Evolutionary conservation across 805 yeast species (phyloP), one percentile per base, ranked within the genome.

Genomic region (Cyberlindnera euphorbiae): DNA sequence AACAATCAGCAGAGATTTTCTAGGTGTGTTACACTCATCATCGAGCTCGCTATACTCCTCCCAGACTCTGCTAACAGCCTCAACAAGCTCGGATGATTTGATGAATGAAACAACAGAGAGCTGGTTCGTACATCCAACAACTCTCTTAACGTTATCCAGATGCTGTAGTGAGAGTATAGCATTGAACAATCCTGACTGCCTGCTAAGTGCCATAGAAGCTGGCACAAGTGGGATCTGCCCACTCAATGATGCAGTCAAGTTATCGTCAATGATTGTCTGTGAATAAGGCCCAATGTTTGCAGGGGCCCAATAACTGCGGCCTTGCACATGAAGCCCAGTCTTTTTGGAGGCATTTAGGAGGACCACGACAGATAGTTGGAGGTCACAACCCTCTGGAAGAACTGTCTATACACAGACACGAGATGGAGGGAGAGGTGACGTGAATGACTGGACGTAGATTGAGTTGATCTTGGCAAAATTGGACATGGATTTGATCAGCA

Each of bases 251-350:
- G 77, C 58, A 18, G 69, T 60, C 38, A 76, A 73, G 14, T 54
- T 54, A 11, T 52, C 57, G 44, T 76, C 79, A 5, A 71, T 58
- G 9, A 79, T 75, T 0, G 89, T 74, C 59, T 93, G 98, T 0
- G 98, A 90, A 55, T 93, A 93, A 0, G 98, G 98, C 0, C 98
- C 98, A 30, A 93, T 93, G 48, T 93, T 93, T 25, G 95, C 90
- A 0, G 98, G 98, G 0, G 97, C 97, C 98, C 98, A 93, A 56
- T 84, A 89, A 27, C 97, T 88, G 41, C 89, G 69, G 1, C 97
- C 88, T 50, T 93, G 90, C 8, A 93, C 87, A 53, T 93, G 97
- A 12, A 90, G 63, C 0, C 97, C 96, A 21, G 62, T 63, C 47
- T 82, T 82, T 9, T 46, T 47, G 0, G 47, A 28, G 1, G 47